Evolutionary conservation across 2,329 filamentous ascomycete genomes (phyloP), one percentile per base, ranked within the genome.

Genomic region (Pyricularia grisea): DNA sequence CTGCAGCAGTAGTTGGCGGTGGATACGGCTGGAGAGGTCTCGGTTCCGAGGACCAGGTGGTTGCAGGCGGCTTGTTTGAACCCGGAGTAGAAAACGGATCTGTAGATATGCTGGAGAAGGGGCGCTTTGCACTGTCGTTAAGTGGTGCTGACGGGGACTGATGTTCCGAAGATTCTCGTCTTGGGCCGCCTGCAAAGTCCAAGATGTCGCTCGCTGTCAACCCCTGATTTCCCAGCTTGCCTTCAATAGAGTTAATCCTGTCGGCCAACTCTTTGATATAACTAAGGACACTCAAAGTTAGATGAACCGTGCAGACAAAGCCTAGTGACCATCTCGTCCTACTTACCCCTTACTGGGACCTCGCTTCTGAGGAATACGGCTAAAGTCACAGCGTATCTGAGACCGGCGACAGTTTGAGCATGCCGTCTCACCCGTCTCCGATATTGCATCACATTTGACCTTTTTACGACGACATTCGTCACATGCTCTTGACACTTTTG

Each of bases 221-320:
- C 60, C 74, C 79, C 70, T 86, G 84, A 10, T 81, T 83, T 60
- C 85, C 86, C 69, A 95, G 87, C 75, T 92, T 91, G 72, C 90
- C 91, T 76, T 97, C 93, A 65, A 97, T 89, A 63, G 87, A 90
- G 74, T 94, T 89, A 70, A 97, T 88, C 30, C 93, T 85, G 76
- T 97, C 93, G 28, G 93, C 92, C 27, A 97, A 85, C 77, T 97
- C 93, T 77, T 96, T 97, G 77, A 97, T 97, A 74, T 97, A 97
- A 20, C 90, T 92, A 74, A 67, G 7, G 7, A 31, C 70, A 70
- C 31, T 68, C 70, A 71, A 69, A 69, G 71, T 73, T 66, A 74
- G 71, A 42, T 68, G 68, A 68, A 12, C 66, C 55, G 12, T 33
- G 36, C 27, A 11, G 2, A 4, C 17, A 14, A 30, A 73, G 70